Percentiles rank a stretch among this genome's conserved stretches.
Conservation (phyloP, 2,329 filamentous ascomycete species). For the Trichoderma sp. region DNA sequence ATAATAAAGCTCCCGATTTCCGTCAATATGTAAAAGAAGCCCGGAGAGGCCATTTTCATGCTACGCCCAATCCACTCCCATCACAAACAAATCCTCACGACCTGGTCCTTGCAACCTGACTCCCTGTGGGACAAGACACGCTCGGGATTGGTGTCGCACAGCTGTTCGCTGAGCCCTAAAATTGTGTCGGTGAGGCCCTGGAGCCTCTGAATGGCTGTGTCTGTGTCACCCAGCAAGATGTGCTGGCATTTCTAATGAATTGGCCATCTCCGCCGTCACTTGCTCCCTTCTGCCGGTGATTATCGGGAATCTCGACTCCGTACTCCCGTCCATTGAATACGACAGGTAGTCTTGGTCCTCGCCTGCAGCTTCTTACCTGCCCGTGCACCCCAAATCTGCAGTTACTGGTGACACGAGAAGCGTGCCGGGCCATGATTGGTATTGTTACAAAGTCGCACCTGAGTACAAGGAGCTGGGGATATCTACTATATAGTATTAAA, state of each 20-base stretch:
- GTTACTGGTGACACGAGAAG: not conserved
- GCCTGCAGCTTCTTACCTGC: not conserved
- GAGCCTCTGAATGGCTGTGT: slow-evolving; percentile 8
- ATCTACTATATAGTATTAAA: not conserved
- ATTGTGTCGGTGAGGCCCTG: slow-evolving; percentile 12
- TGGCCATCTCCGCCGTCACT: not conserved
- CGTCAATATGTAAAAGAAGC: not conserved
- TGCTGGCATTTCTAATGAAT: slow-evolving; percentile 5
- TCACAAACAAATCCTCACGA: not conserved
- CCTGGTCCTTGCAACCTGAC: not conserved
- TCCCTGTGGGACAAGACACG: not conserved
- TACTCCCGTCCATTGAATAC: not conserved
- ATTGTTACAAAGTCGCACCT: not conserved
- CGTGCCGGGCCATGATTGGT: not conserved
- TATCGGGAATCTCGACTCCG: not conserved
- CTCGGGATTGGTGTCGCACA: slow-evolving; percentile 1
- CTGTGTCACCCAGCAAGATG: slow-evolving; percentile 3
- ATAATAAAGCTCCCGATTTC: not conserved
- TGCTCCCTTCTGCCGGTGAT: not conserved
- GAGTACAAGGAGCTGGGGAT: not conserved
- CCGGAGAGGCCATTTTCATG: not conserved
- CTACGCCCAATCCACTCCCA: not conserved
- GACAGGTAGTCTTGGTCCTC: not conserved
- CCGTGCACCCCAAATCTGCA: not conserved
- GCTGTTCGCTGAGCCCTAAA: slow-evolving; percentile 4